Evolutionary conservation across 2,329 filamentous ascomycete species (phyloP).

Genomic region (Alternaria burnsii): DNA sequence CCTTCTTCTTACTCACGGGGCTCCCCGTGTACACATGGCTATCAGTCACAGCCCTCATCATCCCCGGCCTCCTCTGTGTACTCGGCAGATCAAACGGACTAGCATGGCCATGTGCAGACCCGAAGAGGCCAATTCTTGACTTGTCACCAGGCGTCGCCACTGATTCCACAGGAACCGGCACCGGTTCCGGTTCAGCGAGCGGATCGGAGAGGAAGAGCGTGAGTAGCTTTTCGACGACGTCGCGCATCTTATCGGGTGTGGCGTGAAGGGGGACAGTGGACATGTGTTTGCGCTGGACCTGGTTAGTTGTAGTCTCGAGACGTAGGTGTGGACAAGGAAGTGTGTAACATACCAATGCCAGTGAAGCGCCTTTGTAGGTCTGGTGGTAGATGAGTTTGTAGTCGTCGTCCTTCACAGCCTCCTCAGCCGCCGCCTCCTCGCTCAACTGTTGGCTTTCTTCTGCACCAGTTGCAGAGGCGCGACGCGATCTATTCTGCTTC

Average conservation of each 20-base stretch:
- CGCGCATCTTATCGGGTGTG: slow-evolving; percentile 55
- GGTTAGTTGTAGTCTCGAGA: neutral
- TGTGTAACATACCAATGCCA: slow-evolving; percentile 52
- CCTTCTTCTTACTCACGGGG: slow-evolving; percentile 33
- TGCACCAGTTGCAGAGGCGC: slow-evolving; percentile 32
- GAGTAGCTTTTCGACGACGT: slow-evolving; percentile 59
- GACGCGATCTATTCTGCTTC: slow-evolving; percentile 46
- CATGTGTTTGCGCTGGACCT: slow-evolving; percentile 51
- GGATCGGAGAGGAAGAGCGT: slow-evolving; percentile 58
- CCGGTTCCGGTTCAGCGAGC: slow-evolving; percentile 35
- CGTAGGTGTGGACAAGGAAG: neutral
- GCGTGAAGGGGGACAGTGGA: slow-evolving; percentile 46
- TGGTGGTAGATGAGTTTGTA: slow-evolving; percentile 64
- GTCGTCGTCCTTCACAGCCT: slow-evolving; percentile 56
- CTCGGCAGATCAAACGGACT: slow-evolving; percentile 49
- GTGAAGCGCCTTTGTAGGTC: slow-evolving; percentile 59
- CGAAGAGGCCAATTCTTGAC: slow-evolving; percentile 24
- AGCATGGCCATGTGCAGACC: slow-evolving; percentile 32
- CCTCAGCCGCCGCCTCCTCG: slow-evolving; percentile 36
- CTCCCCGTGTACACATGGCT: slow-evolving; percentile 33
- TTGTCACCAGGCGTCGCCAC: slow-evolving; percentile 43
- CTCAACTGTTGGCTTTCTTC: slow-evolving; percentile 22
- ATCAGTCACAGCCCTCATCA: slow-evolving; percentile 28
- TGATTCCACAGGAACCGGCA: slow-evolving; percentile 19
- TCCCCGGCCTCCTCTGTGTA: slow-evolving; percentile 23